Base-by-base conservation (phyloP, 495 filamentous ascomycete species). In the Cenococcum geophilum region DNA sequence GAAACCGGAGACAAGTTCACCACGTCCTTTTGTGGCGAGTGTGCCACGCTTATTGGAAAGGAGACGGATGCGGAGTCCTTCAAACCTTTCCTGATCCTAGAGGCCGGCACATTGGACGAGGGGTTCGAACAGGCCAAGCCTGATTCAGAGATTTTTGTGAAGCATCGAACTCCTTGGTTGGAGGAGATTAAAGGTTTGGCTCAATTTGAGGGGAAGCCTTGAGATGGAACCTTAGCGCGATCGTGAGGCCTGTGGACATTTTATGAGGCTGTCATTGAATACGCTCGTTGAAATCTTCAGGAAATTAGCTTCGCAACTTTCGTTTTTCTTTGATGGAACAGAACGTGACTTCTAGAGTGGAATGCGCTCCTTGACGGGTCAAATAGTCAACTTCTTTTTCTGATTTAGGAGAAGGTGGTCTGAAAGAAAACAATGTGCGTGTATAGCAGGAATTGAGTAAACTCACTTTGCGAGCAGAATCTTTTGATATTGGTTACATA, bases 31-130 rank as follows among this genome's bases (percentile, higher is more conserved):
- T 68, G 62, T 34, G 55, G 50, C 3, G 22, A 55, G 2, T 68
- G 66, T 32, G 59, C 55, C 5, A 65, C 58, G 27, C 59, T 62
- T 10, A 21, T 68, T n/a, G 62, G 56, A 52, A 62, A 65, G 51
- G 62, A 68, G 51, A 68, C 58, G 40, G 62, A 68, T 25, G 65
- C 61, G 1, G 53, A 58, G 16, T 55, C 56, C 8, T 65, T 65
- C 35, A 65, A 65, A 54, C 62, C 50, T 9, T 56, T 45, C 21
- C 35, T 57, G 25, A 37, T 65, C 32, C 47, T 68, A 14, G 55
- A 68, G 27, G 37, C 58, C 2, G 62, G 66, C 25, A 27, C 62
- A 14, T 43, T 68, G 55, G 58, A 62, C 9, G 40, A 54, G 23
- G 58, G 35, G 0, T 58, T 36, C n/a, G 58, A 59, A n/a, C n/a